These are phyloP conservation scores for Polyporus arcularius DNA, from an alignment of 768 basidiomycete genomes.

Conservation along the genomic window DNA sequence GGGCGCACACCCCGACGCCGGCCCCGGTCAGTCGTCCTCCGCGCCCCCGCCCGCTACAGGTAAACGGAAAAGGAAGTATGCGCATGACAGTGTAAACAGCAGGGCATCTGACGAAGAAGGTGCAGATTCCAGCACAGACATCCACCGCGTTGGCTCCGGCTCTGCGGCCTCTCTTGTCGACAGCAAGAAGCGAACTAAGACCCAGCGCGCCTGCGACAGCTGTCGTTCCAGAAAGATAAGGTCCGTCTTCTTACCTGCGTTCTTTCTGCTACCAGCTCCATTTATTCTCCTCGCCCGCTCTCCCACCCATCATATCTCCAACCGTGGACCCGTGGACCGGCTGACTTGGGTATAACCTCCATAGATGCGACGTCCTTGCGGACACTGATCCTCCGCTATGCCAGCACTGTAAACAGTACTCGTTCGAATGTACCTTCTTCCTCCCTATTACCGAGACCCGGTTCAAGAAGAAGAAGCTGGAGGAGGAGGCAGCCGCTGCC, in stretches of 20 bases:
- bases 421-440: slow-evolving; percentile 95
- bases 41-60: slow-evolving; percentile 35
- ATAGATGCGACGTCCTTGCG: slow-evolving; percentile 79
- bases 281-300: slow-evolving; percentile 3
- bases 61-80: slow-evolving; percentile 66
- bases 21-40: slow-evolving; percentile 30
- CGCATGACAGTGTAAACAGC: slow-evolving; percentile 11
- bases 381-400: slow-evolving; percentile 81
- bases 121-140: slow-evolving; percentile 44
- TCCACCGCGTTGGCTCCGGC: slow-evolving; percentile 33
- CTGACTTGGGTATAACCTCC: slow-evolving; percentile 10
- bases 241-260: slow-evolving; percentile 32
- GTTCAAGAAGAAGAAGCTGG: slow-evolving; percentile 93
- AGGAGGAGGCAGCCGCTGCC: slow-evolving; percentile 57
- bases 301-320: slow-evolving; percentile 4
- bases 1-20: slow-evolving; percentile 37
- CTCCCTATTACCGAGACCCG: slow-evolving; percentile 98
- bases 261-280: slow-evolving; percentile 7
- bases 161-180: slow-evolving; percentile 38
- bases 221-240: slow-evolving; percentile 91
- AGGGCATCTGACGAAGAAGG: slow-evolving; percentile 58
- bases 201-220: slow-evolving; percentile 88
- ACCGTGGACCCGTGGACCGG: slow-evolving; percentile 10
- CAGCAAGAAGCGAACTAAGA: slow-evolving; percentile 88
- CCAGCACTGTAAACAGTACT: slow-evolving; percentile 93